Percentiles rank a stretch among this genome's conserved stretches.
Conservation (phyloP, 2,329 filamentous ascomycete genomes). For the Uncinocarpus reesii region DNA sequence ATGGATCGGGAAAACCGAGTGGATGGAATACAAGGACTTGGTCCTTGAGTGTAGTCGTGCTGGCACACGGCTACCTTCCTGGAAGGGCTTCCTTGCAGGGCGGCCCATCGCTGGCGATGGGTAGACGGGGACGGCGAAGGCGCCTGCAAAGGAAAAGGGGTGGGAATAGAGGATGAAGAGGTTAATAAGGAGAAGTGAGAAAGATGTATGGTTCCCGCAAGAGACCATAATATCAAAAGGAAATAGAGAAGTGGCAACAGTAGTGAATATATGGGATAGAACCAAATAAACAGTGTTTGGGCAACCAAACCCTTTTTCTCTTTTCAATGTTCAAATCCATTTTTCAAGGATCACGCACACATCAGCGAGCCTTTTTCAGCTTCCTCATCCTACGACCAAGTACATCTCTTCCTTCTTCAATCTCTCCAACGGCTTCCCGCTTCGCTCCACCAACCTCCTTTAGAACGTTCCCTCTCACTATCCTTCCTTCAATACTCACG, state of each 20-base stretch:
- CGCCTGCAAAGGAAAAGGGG: neutral
- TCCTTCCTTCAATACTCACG: conserved; percentile 84
- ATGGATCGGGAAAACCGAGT: conserved; percentile 16
- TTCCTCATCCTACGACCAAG: conserved; percentile 61
- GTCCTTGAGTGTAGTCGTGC: conserved; percentile 5
- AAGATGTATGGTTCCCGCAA: too few species aligned
- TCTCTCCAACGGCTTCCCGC: conserved; percentile 77
- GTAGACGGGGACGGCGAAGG: neutral
- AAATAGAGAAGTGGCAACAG: neutral
- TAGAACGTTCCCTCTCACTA: conserved; percentile 65
- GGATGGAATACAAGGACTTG: conserved; percentile 7
- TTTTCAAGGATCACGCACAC: neutral
- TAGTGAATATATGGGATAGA: neutral
- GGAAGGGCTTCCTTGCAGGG: neutral
- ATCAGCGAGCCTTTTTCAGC: conserved; percentile 34
- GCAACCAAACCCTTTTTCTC: neutral
- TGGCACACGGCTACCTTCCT: neutral
- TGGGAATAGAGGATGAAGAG: neutral
- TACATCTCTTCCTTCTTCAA: conserved; percentile 86
- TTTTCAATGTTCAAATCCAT: neutral
- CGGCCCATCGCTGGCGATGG: neutral
- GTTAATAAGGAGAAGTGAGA: too few species aligned
- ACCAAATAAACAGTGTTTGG: neutral
- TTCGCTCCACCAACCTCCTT: conserved; percentile 94
- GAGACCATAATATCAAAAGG: too few species aligned